Evolutionary conservation across 768 basidiomycete species (phyloP).

Genomic region (Termitomyces sp.): DNA sequence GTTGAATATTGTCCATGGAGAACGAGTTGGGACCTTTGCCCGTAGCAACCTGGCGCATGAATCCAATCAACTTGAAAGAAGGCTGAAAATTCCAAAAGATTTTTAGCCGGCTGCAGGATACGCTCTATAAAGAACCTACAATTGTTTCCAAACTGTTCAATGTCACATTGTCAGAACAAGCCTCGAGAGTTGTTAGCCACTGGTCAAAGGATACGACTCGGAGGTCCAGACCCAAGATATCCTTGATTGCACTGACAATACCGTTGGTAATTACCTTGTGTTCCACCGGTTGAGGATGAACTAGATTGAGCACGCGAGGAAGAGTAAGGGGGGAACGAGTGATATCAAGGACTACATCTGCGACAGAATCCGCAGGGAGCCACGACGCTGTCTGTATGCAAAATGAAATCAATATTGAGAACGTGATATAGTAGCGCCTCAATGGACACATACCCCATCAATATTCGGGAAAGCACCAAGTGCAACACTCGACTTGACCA

Average conservation of each 20-base stretch:
- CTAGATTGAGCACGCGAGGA: neutral
- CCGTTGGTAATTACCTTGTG: neutral
- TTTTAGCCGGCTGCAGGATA: too few relatives aligned
- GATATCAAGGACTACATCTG: neutral
- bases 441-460: neutral
- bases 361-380: neutral
- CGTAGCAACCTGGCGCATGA: too few relatives aligned
- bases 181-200: neutral
- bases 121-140: neutral
- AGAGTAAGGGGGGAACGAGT: neutral
- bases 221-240: neutral
- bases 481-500: constrained; percentile 29
- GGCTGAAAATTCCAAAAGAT: too few relatives aligned
- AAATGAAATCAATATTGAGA: neutral
- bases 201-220: neutral
- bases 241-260: neutral
- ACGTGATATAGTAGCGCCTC: too few relatives aligned
- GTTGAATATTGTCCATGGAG: too few relatives aligned
- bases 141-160: neutral
- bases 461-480: constrained; percentile 24
- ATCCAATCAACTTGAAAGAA: too few relatives aligned
- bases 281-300: neutral
- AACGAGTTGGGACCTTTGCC: too few relatives aligned
- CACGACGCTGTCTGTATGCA: neutral
- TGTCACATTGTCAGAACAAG: neutral